Conservation (phyloP, 2,329 filamentous ascomycete species). For the Aspergillus floridensis region DNA sequence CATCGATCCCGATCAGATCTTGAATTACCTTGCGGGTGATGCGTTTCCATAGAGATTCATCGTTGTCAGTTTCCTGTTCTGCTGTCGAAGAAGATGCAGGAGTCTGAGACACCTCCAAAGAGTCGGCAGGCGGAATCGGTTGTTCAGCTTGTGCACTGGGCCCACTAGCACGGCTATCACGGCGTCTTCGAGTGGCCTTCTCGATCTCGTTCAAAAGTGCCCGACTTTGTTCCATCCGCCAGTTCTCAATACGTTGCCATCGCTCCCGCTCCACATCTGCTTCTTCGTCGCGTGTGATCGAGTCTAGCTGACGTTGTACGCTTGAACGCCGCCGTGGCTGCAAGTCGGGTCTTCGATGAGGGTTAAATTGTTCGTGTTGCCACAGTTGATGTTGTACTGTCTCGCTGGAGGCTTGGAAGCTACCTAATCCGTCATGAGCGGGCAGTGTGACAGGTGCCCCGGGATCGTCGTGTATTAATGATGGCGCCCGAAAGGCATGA, state of each 20-base stretch:
- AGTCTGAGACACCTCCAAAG: constrained; percentile 55
- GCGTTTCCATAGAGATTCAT: constrained; percentile 72
- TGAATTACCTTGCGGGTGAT: constrained; percentile 83
- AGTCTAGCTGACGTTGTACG: constrained; percentile 56
- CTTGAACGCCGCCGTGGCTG: constrained; percentile 54
- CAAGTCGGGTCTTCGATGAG: constrained; percentile 56
- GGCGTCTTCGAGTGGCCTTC: constrained; percentile 71
- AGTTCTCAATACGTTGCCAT: constrained; percentile 81
- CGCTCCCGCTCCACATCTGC: constrained; percentile 67
- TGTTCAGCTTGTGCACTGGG: constrained; percentile 16
- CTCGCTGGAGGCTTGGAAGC: constrained; percentile 66
- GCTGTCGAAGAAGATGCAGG: constrained; percentile 42
- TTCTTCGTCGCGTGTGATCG: constrained; percentile 56
- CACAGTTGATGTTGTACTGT: constrained; percentile 78
- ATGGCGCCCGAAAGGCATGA: constrained; percentile 74
- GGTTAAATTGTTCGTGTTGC: constrained; percentile 83
- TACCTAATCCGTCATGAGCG: constrained; percentile 85
- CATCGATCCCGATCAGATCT: constrained; percentile 88
- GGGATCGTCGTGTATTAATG: constrained; percentile 48
- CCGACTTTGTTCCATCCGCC: constrained; percentile 86
- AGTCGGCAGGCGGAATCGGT: constrained; percentile 20
- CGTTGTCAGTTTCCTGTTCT: constrained; percentile 44
- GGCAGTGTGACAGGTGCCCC: constrained; percentile 73
- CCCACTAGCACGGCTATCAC: constrained; percentile 29
- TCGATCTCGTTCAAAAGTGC: constrained; percentile 85